Conservation (phyloP, 225 moss, liverwort and hornwort species). For the Bryum argenteum region DNA sequence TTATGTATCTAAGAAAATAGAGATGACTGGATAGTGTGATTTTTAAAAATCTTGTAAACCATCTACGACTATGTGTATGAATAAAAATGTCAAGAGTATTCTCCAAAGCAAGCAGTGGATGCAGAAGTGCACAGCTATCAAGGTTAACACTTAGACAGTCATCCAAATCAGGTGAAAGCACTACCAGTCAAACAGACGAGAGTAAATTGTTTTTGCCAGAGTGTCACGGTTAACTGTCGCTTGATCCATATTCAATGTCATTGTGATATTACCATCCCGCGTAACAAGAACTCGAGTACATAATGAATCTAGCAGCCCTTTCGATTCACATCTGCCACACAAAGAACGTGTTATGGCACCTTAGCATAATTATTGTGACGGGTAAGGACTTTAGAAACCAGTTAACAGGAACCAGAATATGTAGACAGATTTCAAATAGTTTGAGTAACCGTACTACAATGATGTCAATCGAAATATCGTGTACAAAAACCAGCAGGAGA, state of each 20-base stretch:
- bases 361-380: constrained; percentile 11
- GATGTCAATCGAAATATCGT: background rate
- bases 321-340: constrained; percentile 69
- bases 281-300: constrained; percentile 84
- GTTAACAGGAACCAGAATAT: constrained; percentile 1
- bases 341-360: background rate
- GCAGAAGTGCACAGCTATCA: background rate
- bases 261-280: constrained; percentile 92
- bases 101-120: background rate
- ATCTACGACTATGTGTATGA: constrained; percentile 4
- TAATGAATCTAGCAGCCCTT: constrained; percentile 89
- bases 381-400: constrained; percentile 15
- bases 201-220: constrained; percentile 93
- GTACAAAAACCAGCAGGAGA: background rate
- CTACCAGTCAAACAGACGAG: constrained; percentile 98
- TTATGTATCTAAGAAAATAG: background rate
- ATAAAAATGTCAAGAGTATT: background rate
- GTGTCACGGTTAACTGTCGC: constrained; percentile 95
- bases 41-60: background rate
- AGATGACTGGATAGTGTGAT: background rate
- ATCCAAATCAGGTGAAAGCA: constrained; percentile 11
- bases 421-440: background rate
- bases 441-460: background rate
- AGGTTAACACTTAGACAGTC: background rate
- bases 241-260: constrained; percentile 78